Evolutionary conservation across 1,284 basidiomycete genomes (phyloP).

Genomic region (Cryptococcus hybrid): DNA sequence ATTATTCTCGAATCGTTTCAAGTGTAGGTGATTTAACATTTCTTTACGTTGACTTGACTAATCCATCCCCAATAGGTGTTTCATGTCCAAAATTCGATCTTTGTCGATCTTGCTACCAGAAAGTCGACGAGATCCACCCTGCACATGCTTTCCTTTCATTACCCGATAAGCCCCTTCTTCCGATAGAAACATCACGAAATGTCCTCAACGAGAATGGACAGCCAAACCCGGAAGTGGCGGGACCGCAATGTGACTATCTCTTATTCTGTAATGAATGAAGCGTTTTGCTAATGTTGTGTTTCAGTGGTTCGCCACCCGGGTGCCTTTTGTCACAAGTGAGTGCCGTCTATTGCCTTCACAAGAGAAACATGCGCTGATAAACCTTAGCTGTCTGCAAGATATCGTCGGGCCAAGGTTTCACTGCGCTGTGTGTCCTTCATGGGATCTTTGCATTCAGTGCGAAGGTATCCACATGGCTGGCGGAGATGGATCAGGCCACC

Average conservation of each 20-base stretch:
- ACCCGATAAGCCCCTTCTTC: conserved; percentile 54
- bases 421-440: conserved; percentile 71
- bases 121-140: conserved; percentile 83
- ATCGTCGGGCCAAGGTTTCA: conserved; percentile 88
- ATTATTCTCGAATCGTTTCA: conserved; percentile 67
- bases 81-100: conserved; percentile 75
- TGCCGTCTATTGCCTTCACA: too few species aligned
- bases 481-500: conserved; percentile 35
- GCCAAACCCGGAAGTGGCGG: background rate
- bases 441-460: conserved; percentile 74
- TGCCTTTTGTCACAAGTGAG: conserved; percentile 24
- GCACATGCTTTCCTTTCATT: conserved; percentile 77
- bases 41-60: too few species aligned
- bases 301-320: conserved; percentile 43
- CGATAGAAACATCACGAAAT: conserved; percentile 15
- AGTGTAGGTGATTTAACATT: conserved; percentile 57
- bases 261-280: background rate
- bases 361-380: background rate
- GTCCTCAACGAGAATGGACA: background rate
- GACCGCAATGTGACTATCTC: conserved; percentile 3
- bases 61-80: conserved; percentile 46
- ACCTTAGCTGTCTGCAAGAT: conserved; percentile 71
- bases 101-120: conserved; percentile 64
- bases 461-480: conserved; percentile 64
- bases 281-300: background rate